A percentile compares a stretch with the other conserved stretches of the same genome.
Evolutionary conservation across 192 early-diverging fungal genomes (phyloP).

Genomic region (Glomus cerebriforme): DNA sequence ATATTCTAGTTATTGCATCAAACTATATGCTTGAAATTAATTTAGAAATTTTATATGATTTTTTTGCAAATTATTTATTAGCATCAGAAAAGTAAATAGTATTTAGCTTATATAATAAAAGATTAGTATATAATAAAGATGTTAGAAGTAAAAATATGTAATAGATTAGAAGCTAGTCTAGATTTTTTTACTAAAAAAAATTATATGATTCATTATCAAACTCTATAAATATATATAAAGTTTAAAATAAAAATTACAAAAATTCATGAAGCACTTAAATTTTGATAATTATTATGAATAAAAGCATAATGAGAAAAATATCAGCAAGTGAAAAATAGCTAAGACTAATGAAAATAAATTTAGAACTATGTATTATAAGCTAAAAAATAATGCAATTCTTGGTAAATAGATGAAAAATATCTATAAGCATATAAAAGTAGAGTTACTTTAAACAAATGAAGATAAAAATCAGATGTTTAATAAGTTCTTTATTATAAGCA

Average conservation of each 20-base stretch:
- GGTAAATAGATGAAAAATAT: conserved; percentile 19
- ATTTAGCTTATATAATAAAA: conserved; percentile 22
- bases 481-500: neutral
- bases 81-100: conserved; percentile 1
- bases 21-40: conserved; percentile 3
- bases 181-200: conserved; percentile 20
- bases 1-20: neutral
- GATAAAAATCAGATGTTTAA: neutral
- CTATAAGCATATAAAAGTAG: too few relatives aligned
- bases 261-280: conserved; percentile 15
- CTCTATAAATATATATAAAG: conserved; percentile 5
- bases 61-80: conserved; percentile 12
- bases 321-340: conserved; percentile 9
- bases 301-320: conserved; percentile 18
- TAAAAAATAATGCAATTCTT: conserved; percentile 14
- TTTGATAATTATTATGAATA: neutral
- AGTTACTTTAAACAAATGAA: neutral
- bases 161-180: conserved; percentile 5
- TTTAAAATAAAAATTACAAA: conserved; percentile 14
- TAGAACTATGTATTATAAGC: too few relatives aligned
- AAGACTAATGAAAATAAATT: conserved; percentile 11
- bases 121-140: conserved; percentile 1
- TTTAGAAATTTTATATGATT: conserved; percentile 15
- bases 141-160: conserved; percentile 15
- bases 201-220: conserved; percentile 19